Base-by-base conservation (phyloP, 148 eudicot species). In the Amaranthus hypochondriacus region DNA sequence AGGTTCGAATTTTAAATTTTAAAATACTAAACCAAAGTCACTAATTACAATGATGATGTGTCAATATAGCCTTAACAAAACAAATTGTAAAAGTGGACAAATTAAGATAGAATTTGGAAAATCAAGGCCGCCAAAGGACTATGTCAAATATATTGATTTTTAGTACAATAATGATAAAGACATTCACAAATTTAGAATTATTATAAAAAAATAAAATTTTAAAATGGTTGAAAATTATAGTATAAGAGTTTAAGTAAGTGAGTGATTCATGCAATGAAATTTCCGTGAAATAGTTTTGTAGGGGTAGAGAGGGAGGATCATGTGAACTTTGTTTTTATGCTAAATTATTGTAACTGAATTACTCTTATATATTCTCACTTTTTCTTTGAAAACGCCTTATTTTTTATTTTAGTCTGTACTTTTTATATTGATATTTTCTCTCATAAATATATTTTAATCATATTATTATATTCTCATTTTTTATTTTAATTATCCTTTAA, bases 101-200 rank as follows among this genome's bases (percentile, higher is more conserved):
- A 64, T 50, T n/a, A 12, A 68, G 66, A 68, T 51, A 39, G 51
- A 60, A 43, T 43, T 56, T 59, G 50, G 48, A 65, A 28, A 47
- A 44, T 65, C 56, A 65, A 14, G 66, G 80, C 80, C 71, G 80
- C 76, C 72, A 67, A 73, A 49, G 4, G 81, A 69, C 77, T 28
- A 68, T 73, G 74, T 78, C 81, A 78, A 78, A 48, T 63, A 58
- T 59, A 58, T 59, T 57, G 60, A 49, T 51, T 39, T 68, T 70
- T 70, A 56, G 56, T 53, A 62, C 50, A 44, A 47, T 64, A 49
- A 66, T 68, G 79, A 77, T 10, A 64, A 14, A 28, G 79, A 77
- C 75, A 63, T 77, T 0, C 72, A 69, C 12, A 21, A 8, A 60
- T 18, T 15, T 21, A 67, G 56, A 50, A 48, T n/a, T 7, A 66